Evolutionary conservation across 1,139 yeast genomes (phyloP).

Genomic region (Kluyveromyces marxianus): DNA sequence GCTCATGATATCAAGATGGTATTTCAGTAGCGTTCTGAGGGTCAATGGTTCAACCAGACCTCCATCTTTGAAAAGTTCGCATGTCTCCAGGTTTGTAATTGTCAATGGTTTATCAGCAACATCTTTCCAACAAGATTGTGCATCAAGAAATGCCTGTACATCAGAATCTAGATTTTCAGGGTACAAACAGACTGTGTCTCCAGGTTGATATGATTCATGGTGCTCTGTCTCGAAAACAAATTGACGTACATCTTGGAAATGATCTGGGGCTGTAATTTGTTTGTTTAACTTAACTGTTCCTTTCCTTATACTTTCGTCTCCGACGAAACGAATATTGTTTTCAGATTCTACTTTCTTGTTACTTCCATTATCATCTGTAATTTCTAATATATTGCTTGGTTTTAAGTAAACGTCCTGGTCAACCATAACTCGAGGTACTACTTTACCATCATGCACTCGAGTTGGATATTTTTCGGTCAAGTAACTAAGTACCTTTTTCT

Average conservation of each 20-base stretch:
- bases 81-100: conserved; percentile 25
- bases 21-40: conserved; percentile 60
- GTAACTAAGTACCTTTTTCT: conserved; percentile 40
- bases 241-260: conserved; percentile 86
- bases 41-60: conserved; percentile 57
- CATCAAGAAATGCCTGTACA: conserved; percentile 57
- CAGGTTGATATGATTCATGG: conserved; percentile 48
- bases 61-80: conserved; percentile 37
- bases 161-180: conserved; percentile 61
- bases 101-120: conserved; percentile 46
- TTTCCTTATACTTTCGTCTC: conserved; percentile 21
- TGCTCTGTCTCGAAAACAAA: conserved; percentile 38
- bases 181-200: conserved; percentile 72
- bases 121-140: conserved; percentile 63
- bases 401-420: conserved; percentile 22
- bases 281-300: conserved; percentile 45
- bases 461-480: conserved; percentile 37
- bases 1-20: conserved; percentile 74
- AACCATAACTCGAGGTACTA: conserved; percentile 17
- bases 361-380: conserved; percentile 1
- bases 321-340: conserved; percentile 10
- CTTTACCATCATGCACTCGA: conserved; percentile 17
- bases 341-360: conserved; percentile 2
- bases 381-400: conserved; percentile 20
- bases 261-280: conserved; percentile 60